These are phyloP conservation scores for Coemansia reversa DNA, from an alignment of 192 early-diverging fungal species.

Conservation along the genomic window DNA sequence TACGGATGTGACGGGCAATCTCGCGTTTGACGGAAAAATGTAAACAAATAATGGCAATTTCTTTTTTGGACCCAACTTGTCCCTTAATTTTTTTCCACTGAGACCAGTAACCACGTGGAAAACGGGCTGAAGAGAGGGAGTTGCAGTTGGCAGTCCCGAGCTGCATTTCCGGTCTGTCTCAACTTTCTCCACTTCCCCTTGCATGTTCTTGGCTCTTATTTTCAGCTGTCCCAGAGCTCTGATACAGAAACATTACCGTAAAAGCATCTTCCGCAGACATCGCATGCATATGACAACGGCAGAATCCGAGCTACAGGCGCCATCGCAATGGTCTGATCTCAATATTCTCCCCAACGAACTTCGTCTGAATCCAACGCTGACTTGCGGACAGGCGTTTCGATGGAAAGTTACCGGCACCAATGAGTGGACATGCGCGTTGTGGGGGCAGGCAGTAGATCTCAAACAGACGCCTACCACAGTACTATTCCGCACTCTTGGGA, in stretches of 20 bases:
- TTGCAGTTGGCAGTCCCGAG: not conserved
- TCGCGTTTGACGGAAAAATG: not conserved
- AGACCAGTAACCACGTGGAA: not conserved
- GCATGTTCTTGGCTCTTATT: not conserved
- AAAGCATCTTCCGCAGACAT: not conserved
- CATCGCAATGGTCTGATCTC: conserved; percentile 54
- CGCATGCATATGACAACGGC: not conserved
- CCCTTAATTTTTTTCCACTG: not conserved
- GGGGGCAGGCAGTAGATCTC: conserved; percentile 59
- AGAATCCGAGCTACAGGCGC: too few relatives aligned
- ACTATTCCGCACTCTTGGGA: conserved; percentile 24
- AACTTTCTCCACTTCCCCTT: not conserved
- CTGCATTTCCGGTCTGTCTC: not conserved
- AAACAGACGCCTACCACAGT: conserved; percentile 57
- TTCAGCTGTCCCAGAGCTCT: too few relatives aligned
- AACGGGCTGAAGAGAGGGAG: not conserved
- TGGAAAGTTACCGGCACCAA: conserved; percentile 69
- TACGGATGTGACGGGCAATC: not conserved
- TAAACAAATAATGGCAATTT: not conserved
- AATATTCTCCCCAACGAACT: conserved; percentile 63
- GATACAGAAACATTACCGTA: not conserved
- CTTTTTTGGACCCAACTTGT: not conserved
- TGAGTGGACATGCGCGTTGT: conserved; percentile 64
- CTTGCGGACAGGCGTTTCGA: conserved; percentile 88
- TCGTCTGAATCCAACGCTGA: conserved; percentile 74